Conservation (phyloP, 352 stramenopile genomes). For the Phytopythium aichiense region DNA sequence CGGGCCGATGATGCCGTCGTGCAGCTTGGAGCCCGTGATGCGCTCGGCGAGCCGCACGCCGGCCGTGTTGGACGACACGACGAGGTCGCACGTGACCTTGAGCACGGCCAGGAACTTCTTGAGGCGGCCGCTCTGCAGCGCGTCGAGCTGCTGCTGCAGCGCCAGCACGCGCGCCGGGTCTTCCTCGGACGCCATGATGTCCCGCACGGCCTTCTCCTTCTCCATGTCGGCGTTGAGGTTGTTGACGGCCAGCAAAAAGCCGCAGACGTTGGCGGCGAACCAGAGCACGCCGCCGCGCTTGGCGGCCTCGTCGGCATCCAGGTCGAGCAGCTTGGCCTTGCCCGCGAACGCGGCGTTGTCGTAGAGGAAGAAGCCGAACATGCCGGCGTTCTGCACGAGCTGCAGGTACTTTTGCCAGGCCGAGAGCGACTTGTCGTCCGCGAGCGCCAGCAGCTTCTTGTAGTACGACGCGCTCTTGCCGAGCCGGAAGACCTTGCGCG, state of each 20-base stretch:
- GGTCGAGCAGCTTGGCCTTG: conserved; percentile 66
- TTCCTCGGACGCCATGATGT: conserved; percentile 69
- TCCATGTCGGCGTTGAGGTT: conserved; percentile 73
- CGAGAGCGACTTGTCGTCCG: conserved; percentile 50
- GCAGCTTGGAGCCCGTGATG: conserved; percentile 72
- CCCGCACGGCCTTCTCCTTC: conserved; percentile 73
- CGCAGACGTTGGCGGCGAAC: conserved; percentile 82
- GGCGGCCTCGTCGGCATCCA: conserved; percentile 59
- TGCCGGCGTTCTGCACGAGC: conserved; percentile 76
- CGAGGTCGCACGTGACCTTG: conserved; percentile 82
- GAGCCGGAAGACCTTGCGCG: conserved; percentile 81
- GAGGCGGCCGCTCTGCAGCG: conserved; percentile 49
- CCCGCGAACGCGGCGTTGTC: conserved; percentile 85
- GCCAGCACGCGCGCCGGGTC: conserved; percentile 45
- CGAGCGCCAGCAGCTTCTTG: conserved; percentile 63
- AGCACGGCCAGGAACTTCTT: conserved; percentile 83
- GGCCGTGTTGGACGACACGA: conserved; percentile 84
- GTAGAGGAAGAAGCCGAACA: conserved; percentile 85
- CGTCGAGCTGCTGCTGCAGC: conserved; percentile 57
- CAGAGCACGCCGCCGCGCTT: conserved; percentile 75
- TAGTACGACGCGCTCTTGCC: conserved; percentile 81
- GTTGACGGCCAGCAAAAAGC: conserved; percentile 69
- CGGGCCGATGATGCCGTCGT: conserved; percentile 80
- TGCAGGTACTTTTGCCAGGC: conserved; percentile 56
- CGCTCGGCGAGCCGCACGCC: conserved; percentile 73